Percentiles rank a stretch among this genome's conserved stretches.
phyloP scores from a whole-genome alignment of 2,329 filamentous ascomycete genomes.

The Arthrinium phaeospermum region DNA sequence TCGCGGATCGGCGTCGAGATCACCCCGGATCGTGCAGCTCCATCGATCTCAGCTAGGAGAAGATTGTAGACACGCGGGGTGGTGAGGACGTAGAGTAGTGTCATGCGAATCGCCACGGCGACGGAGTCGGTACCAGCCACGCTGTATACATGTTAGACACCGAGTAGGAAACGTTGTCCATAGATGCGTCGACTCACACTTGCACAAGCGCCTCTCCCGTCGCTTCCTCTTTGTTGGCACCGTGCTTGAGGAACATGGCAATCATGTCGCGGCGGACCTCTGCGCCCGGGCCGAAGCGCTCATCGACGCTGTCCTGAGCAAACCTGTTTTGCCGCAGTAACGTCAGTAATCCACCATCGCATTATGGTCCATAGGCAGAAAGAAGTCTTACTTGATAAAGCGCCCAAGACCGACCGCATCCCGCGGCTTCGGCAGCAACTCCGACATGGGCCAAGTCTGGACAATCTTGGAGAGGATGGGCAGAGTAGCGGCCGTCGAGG shows the following conservation, averaged over 20 bases:
- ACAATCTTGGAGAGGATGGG: slow-evolving; percentile 25
- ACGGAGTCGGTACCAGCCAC: slow-evolving; percentile 28
- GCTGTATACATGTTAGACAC: neutral
- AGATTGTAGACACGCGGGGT: slow-evolving; percentile 27
- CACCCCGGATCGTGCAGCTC: slow-evolving; percentile 23
- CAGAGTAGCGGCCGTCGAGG: slow-evolving; percentile 25
- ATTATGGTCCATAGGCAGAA: neutral
- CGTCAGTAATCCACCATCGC: neutral
- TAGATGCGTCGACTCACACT: slow-evolving; percentile 23
- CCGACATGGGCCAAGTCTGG: slow-evolving; percentile 27
- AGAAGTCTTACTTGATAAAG: slow-evolving; percentile 24
- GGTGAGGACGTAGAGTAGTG: slow-evolving; percentile 27
- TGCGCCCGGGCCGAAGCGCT: slow-evolving; percentile 22
- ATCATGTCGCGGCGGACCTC: slow-evolving; percentile 26
- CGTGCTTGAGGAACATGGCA: slow-evolving; percentile 23
- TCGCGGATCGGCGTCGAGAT: slow-evolving; percentile 28
- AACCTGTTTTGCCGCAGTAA: slow-evolving; percentile 14
- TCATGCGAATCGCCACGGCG: slow-evolving; percentile 26
- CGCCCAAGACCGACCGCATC: slow-evolving; percentile 25
- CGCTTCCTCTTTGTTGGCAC: slow-evolving; percentile 25
- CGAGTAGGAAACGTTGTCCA: no score
- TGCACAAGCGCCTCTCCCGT: slow-evolving; percentile 27
- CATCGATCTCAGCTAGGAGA: slow-evolving; percentile 26
- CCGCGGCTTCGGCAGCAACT: slow-evolving; percentile 25
- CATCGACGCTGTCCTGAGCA: slow-evolving; percentile 25